These are phyloP conservation scores for Leucocoprinus gongylophorus DNA, from an alignment of 1,284 basidiomycete genomes.

Conservation along the genomic window DNA sequence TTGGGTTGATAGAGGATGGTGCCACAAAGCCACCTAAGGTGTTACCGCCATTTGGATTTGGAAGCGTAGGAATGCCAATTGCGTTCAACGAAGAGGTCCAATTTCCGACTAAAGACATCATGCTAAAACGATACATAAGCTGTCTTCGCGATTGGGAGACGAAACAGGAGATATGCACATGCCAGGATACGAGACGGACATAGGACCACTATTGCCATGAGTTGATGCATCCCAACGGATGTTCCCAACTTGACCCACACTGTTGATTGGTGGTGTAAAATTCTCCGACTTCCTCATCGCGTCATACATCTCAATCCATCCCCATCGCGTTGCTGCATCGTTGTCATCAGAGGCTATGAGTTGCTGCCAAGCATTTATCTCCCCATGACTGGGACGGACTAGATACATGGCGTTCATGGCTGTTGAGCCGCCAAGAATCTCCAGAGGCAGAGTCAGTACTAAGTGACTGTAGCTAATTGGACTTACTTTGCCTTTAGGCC, in stretches of 20 bases:
- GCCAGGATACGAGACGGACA: slow-evolving; percentile 43
- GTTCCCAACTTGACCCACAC: slow-evolving; percentile 28
- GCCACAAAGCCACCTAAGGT: slow-evolving; percentile 30
- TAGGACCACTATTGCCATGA: slow-evolving; percentile 40
- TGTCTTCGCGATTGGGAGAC: neutral
- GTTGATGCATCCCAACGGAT: slow-evolving; percentile 36
- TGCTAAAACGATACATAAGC: slow-evolving; percentile 29
- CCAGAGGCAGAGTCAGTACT: neutral
- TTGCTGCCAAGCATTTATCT: slow-evolving; percentile 49
- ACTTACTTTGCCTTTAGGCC: slow-evolving; percentile 43
- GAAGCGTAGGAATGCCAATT: slow-evolving; percentile 21
- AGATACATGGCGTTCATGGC: slow-evolving; percentile 71
- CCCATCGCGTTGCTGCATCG: slow-evolving; percentile 37
- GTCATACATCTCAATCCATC: slow-evolving; percentile 45
- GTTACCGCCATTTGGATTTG: slow-evolving; percentile 24
- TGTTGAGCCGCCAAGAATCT: slow-evolving; percentile 65
- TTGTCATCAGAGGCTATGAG: slow-evolving; percentile 26
- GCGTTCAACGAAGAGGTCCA: slow-evolving; percentile 26
- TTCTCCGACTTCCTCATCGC: slow-evolving; percentile 50
- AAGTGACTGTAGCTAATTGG: neutral
- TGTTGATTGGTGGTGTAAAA: slow-evolving; percentile 34
- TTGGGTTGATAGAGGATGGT: slow-evolving; percentile 29
- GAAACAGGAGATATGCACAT: slow-evolving; percentile 30
- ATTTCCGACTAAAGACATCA: slow-evolving; percentile 24
- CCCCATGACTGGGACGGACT: slow-evolving; percentile 43